A percentile compares a stretch with the other conserved stretches of the same genome.
Evolutionary conservation across 1,139 yeast genomes (phyloP).

Genomic region (Scheffersomyces segobiensis): DNA sequence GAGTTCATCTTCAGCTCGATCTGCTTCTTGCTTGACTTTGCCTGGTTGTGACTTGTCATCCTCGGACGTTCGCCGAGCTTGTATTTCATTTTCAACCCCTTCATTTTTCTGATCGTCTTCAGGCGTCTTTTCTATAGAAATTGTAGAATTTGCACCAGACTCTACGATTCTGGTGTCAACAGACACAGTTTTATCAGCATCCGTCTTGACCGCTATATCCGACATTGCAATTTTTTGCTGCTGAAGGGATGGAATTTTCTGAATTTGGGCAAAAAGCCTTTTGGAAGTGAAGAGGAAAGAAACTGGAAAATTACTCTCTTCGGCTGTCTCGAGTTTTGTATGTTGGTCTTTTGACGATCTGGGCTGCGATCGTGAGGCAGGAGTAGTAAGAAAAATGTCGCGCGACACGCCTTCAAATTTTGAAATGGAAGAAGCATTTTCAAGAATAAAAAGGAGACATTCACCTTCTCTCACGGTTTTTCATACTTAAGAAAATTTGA

Average conservation of each 20-base stretch:
- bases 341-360: neutral
- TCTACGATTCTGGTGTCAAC: neutral
- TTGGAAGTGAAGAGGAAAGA: neutral
- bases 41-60: neutral
- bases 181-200: neutral
- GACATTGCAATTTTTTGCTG: neutral
- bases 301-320: neutral
- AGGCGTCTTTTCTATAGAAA: neutral
- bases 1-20: neutral
- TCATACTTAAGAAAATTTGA: neutral
- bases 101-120: constrained; percentile 1
- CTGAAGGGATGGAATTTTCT: neutral
- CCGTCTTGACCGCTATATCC: neutral
- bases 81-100: neutral
- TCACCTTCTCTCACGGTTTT: neutral
- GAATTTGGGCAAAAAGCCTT: neutral
- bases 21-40: neutral
- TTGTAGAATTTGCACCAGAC: neutral
- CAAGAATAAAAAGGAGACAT: neutral
- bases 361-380: neutral
- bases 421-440: neutral
- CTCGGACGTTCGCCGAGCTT: neutral
- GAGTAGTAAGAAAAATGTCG: neutral
- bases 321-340: neutral
- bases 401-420: neutral